Conservation (phyloP, 78 protist genomes). For the Paratrimastix pyriformis region DNA sequence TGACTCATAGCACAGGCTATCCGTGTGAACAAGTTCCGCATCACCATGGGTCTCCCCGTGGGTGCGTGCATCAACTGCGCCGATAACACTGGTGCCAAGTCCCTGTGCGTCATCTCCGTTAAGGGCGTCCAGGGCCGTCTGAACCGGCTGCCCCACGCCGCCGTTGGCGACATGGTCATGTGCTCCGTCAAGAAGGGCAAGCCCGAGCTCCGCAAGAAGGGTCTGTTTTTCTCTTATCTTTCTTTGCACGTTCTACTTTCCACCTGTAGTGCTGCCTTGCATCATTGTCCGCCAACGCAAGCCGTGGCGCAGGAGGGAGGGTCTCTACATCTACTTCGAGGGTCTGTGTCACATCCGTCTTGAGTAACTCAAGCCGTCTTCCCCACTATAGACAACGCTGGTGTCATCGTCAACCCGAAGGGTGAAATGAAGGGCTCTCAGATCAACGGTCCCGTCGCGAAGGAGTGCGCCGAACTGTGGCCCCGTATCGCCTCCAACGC, state of each 20-base stretch:
- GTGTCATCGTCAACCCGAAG: slow-evolving; percentile 94
- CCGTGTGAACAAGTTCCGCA: slow-evolving; percentile 72
- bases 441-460: slow-evolving; percentile 96
- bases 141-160: slow-evolving; percentile 90
- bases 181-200: slow-evolving; percentile 98
- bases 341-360: slow-evolving; percentile 3
- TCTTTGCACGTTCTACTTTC: neutral
- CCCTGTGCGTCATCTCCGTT: slow-evolving; percentile 95
- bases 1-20: no score
- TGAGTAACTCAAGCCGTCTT: neutral
- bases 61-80: slow-evolving; percentile 97
- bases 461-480: slow-evolving; percentile 99
- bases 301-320: slow-evolving; percentile 89
- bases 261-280: slow-evolving; percentile 64
- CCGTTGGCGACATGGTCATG: slow-evolving; percentile 90
- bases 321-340: slow-evolving; percentile 88
- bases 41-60: slow-evolving; percentile 78
- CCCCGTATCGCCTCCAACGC: slow-evolving; percentile 74
- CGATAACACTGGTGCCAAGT: slow-evolving; percentile 99
- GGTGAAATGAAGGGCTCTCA: slow-evolving; percentile 94
- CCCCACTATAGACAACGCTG: slow-evolving; percentile 83
- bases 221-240: neutral
- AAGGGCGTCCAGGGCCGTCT: slow-evolving; percentile 83
- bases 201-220: slow-evolving; percentile 96
- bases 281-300: slow-evolving; percentile 95